phyloP scores from a whole-genome alignment of 257 asterid species.

The Solanum arcanum region DNA sequence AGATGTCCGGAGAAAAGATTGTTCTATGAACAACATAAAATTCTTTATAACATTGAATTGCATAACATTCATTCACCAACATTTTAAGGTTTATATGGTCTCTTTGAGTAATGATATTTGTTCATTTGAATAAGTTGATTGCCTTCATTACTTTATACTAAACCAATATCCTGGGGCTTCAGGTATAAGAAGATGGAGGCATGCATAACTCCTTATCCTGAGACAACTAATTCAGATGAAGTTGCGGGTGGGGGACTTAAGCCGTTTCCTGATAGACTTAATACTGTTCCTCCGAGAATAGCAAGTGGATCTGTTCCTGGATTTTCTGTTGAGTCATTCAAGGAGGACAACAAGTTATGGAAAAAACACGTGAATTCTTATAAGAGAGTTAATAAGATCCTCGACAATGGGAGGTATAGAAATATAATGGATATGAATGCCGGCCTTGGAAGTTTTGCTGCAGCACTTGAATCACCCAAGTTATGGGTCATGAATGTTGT shows the following conservation, averaged over 20 bases:
- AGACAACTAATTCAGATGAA: constrained; percentile 16
- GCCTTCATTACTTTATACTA: not conserved
- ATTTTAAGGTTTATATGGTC: not conserved
- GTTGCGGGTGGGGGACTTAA: constrained; percentile 31
- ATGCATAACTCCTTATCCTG: constrained; percentile 21
- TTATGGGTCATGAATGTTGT: constrained; percentile 44
- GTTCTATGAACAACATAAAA: not conserved
- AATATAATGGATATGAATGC: constrained; percentile 49
- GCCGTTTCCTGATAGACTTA: constrained; percentile 28
- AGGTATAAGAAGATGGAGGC: constrained; percentile 37
- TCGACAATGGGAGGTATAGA: constrained; percentile 21
- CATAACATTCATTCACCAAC: not conserved
- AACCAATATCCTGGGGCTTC: not conserved
- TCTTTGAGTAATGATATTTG: not conserved
- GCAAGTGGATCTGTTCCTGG: constrained; percentile 15
- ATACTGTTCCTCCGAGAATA: constrained; percentile 30
- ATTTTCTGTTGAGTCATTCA: constrained; percentile 16
- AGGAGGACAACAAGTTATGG: constrained; percentile 26
- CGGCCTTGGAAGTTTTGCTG: constrained; percentile 40
- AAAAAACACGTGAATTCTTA: constrained; percentile 23
- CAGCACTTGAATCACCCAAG: constrained; percentile 24
- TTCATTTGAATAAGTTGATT: not conserved
- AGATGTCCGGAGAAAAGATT: not conserved
- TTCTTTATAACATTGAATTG: not conserved
- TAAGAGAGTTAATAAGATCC: constrained; percentile 18